Base-by-base conservation (phyloP, 2,329 filamentous ascomycete genomes). In the Claviceps purpurea region DNA sequence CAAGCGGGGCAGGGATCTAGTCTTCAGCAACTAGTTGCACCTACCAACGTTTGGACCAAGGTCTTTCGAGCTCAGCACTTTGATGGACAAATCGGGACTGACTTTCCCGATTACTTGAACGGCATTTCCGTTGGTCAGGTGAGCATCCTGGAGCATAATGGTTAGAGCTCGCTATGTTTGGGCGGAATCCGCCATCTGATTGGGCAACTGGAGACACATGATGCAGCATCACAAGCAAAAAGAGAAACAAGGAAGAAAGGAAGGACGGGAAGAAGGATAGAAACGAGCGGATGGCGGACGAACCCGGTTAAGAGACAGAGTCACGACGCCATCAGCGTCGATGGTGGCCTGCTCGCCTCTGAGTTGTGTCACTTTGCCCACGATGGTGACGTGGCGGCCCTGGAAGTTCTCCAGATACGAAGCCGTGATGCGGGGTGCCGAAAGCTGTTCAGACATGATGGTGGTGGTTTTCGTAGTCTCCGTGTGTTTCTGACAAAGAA, bases 341-440 rank as follows among this genome's bases (percentile, higher is more conserved):
- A 97, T 78, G 5, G 82, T 81, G 0, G 89, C 91, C 49, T 79
- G 78, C 50, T 93, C 87, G 58, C 90, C 90, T 50, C 84, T 83
- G 24, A 97, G 75, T 61, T 93, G 84, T 4, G 80, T 78, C 47
- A 97, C 89, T 61, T 85, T 89, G 61, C 93, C 93, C 5, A 95
- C 76, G 52, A 97, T 75, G 60, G 89, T 89, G 56, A 97, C 87
- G 56, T 86, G 87, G 58, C 80, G 78, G 58, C 76, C 75, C 58
- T 82, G 75, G 71, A 90, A 95, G 62, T 76, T 76, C 64, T 89
- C 81, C 53, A 97, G 84, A 69, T 91, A 86, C 42, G 77, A 72
- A 50, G 86, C 85, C 47, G 87, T 88, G 66, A 96, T 81, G 67
- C 93, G 89, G 34, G 93, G 91, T 48, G 89, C 80, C 26, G 76